Base-by-base conservation (phyloP, 106 monocot species). In the Allium sativum region DNA sequence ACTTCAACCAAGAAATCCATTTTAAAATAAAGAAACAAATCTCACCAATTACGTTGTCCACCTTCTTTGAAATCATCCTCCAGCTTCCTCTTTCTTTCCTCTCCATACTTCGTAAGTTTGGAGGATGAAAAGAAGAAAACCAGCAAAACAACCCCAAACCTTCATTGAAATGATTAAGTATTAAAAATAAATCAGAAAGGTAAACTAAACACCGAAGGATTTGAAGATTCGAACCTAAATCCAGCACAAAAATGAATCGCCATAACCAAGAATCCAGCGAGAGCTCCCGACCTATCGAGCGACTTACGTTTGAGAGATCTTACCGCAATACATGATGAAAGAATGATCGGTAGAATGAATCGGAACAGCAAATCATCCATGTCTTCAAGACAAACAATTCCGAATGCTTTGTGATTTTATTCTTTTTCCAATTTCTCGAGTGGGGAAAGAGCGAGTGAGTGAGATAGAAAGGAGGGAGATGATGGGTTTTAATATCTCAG, bases 101-200 rank as follows among this genome's bases (percentile, higher is more conserved):
- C 76, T 15, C 94, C 94, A 20, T 81, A 41, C 65, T 74, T 85
- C 9, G 93, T 94, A 55, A 86, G 65, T 66, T 77, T 81, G 40
- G 94, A 90, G 0, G 94, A 90, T 7, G 89, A 77, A 81, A 79
- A 84, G 76, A 95, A 95, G 79, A 95, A 95, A 0, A 74, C 90
- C 12, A 95, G 74, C 12, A 95, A 69, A 7, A 95, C 59, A 16
- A 76, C 80, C 15, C 86, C 94, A 72, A 85, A 93, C 76, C 91
- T 91, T 65, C 42, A 16, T 12, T 47, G 31, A 31, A 62, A 47
- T 20, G 12, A 62, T 19, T 46, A 46, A 19, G 20, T 3, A 14
- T 21, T 20, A 62, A 10, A 46, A 46, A 6, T n/a, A 8, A 19
- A n/a, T 20, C 9, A 45, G 17, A 62, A 62, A 0, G 0, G 19